A percentile compares a stretch with the other conserved stretches of the same genome.
Conservation (phyloP, 140 eudicot species). For the Bidens hawaiensis region DNA sequence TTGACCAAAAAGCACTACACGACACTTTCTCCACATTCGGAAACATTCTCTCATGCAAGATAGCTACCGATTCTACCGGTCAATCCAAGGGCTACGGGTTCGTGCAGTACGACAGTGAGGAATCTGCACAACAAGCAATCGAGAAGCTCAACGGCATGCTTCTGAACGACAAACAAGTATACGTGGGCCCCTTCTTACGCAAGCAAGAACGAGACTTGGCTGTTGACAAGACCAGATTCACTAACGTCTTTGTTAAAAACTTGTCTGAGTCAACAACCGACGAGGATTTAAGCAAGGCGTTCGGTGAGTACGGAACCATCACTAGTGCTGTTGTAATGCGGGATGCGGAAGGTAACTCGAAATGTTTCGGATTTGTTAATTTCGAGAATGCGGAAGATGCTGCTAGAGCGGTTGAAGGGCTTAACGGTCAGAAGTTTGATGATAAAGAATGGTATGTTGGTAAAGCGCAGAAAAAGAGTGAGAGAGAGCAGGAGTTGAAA, state of each 20-base stretch:
- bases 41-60: slow-evolving; percentile 15
- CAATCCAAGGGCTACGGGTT: slow-evolving; percentile 9
- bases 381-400: slow-evolving; percentile 45
- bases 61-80: not conserved
- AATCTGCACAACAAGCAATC: slow-evolving; percentile 13
- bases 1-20: slow-evolving; percentile 11
- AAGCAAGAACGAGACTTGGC: slow-evolving; percentile 3
- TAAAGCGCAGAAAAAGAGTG: slow-evolving; percentile 3
- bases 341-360: slow-evolving; percentile 44
- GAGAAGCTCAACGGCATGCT: slow-evolving; percentile 15
- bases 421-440: slow-evolving; percentile 7
- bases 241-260: slow-evolving; percentile 12
- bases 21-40: slow-evolving; percentile 10
- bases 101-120: slow-evolving; percentile 13
- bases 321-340: slow-evolving; percentile 48
- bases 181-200: slow-evolving; percentile 9
- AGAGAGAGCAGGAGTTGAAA: not conserved
- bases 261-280: slow-evolving; percentile 8
- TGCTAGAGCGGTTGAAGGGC: slow-evolving; percentile 40
- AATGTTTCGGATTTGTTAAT: slow-evolving; percentile 49
- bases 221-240: slow-evolving; percentile 7
- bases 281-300: slow-evolving; percentile 14
- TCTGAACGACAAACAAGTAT: slow-evolving; percentile 13
- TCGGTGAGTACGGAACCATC: slow-evolving; percentile 42
- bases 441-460: slow-evolving; percentile 11